Evolutionary conservation across 2,329 filamentous ascomycete species (phyloP), one percentile per base, ranked within the genome.

Genomic region (Penicillium sp.): DNA sequence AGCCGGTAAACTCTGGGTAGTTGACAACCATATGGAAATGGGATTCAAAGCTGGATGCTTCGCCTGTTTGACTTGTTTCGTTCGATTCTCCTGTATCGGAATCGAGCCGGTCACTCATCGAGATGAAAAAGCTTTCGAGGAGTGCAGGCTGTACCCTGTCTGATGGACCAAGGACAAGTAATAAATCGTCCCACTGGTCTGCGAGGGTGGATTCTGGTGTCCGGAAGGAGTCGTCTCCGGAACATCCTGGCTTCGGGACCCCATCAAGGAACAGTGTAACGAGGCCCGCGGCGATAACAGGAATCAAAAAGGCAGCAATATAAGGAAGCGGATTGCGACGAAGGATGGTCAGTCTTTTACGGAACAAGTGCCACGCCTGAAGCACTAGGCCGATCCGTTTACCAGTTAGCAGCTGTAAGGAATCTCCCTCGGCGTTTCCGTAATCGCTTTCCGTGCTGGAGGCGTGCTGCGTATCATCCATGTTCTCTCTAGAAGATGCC

Each of bases 261-360:
- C 80, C 77, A 48, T 85, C 83, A 7, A 97, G 79, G 69, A 94
- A 93, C 2, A 96, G 82, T 3, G 90, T 91, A 0, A 93, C 91
- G 17, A 97, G 79, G 0, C 89, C 92, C 19, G 92, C 90, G 1
- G 92, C 91, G 60, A 92, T 82, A 57, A 97, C 85, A 0, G 93
- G 93, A 13, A 97, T 86, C 0, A 92, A 67, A 44, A 96, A 83
- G 0, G 92, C 92, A 2, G 88, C 87, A 7, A 89, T 72, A 61
- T 93, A 93, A 0, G 92, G 90, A 50, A 94, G 82, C 76, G 88
- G 91, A 72, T 94, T 96, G 41, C 90, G 84, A 69, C 90, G 89
- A 56, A 96, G 82, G 41, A 97, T 90, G 0, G 88, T 92, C 61
- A 87, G 79, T 31, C 93, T 86, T 76, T 97, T 97, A 58, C 83